phyloP scores from a whole-genome alignment of 2,329 filamentous ascomycete species.

The Colletotrichum abscissum region DNA sequence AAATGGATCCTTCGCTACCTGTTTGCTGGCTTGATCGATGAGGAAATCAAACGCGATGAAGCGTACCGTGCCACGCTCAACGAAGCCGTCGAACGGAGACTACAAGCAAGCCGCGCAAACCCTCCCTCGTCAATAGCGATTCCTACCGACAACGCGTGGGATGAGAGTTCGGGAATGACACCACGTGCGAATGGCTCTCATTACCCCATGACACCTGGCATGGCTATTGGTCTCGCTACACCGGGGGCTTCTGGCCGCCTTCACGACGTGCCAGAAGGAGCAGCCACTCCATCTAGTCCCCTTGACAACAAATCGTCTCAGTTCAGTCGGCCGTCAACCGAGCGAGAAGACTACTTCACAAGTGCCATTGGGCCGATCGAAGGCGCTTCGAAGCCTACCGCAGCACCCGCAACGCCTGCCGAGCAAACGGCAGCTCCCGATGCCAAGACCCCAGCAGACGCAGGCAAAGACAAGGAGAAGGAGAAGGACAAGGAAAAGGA shows the following conservation, averaged over 20 bases:
- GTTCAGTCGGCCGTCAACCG: slow-evolving; percentile 69
- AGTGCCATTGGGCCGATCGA: slow-evolving; percentile 64
- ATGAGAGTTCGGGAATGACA: slow-evolving; percentile 55
- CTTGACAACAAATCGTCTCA: slow-evolving; percentile 68
- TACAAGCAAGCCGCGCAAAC: slow-evolving; percentile 64
- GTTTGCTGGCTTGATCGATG: slow-evolving; percentile 88
- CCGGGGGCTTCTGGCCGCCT: slow-evolving; percentile 59
- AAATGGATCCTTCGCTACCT: slow-evolving; percentile 96
- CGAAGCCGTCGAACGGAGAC: slow-evolving; percentile 68
- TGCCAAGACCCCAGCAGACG: slow-evolving; percentile 34
- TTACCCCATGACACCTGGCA: slow-evolving; percentile 75
- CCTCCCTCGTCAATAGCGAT: slow-evolving; percentile 70
- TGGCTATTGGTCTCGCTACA: slow-evolving; percentile 83
- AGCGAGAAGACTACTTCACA: slow-evolving; percentile 83
- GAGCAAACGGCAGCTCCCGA: slow-evolving; percentile 61
- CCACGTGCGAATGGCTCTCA: slow-evolving; percentile 74
- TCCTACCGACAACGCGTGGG: slow-evolving; percentile 49
- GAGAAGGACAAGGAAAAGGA: slow-evolving; percentile 54
- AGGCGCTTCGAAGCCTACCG: slow-evolving; percentile 57
- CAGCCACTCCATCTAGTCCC: slow-evolving; percentile 54
- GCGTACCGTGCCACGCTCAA: slow-evolving; percentile 77
- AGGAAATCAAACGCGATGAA: slow-evolving; percentile 87
- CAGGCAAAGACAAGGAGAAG: slow-evolving; percentile 58
- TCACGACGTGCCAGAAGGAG: slow-evolving; percentile 61
- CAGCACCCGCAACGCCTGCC: slow-evolving; percentile 57